phyloP scores from a whole-genome alignment of 2,329 filamentous ascomycete genomes.

The Fusarium sp. region DNA sequence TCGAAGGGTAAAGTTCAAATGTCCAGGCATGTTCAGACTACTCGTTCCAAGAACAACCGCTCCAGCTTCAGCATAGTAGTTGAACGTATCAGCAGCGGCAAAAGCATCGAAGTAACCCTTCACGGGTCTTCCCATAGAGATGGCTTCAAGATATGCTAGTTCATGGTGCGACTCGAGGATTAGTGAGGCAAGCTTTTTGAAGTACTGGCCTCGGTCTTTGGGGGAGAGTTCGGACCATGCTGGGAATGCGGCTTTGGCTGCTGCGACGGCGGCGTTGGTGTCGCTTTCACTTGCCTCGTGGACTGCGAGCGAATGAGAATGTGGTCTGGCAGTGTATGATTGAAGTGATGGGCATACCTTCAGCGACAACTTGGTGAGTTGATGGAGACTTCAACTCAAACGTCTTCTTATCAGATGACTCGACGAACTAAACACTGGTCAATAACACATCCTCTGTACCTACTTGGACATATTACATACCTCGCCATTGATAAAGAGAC shows the following conservation, averaged over 20 bases:
- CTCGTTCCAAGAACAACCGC: constrained; percentile 56
- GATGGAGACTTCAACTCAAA: not conserved
- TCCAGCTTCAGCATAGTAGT: constrained; percentile 57
- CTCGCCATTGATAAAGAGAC: not conserved
- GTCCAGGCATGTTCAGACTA: constrained; percentile 61
- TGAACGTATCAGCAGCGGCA: constrained; percentile 55
- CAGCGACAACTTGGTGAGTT: not conserved
- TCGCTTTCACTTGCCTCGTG: constrained; percentile 49
- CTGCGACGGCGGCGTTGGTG: constrained; percentile 62
- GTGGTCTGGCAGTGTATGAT: fast-evolving
- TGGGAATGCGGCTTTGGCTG: constrained; percentile 61
- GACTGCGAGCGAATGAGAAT: not conserved
- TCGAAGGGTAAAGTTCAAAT: constrained; percentile 58
- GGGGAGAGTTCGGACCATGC: constrained; percentile 58
- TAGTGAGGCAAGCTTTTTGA: constrained; percentile 61
- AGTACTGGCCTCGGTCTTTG: constrained; percentile 53
- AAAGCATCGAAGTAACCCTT: constrained; percentile 46
- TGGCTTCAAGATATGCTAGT: constrained; percentile 50
- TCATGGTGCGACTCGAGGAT: constrained; percentile 55
- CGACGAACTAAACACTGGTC: constrained; percentile 1
- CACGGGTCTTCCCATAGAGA: constrained; percentile 21
- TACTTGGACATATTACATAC: not conserved
- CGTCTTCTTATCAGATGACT: not conserved
- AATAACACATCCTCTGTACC: too few species aligned
- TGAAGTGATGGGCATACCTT: not conserved